A percentile compares a stretch with the other conserved stretches of the same genome.
Evolutionary conservation across 2,329 filamentous ascomycete genomes (phyloP).

Genomic region (Arthrinium puccinioides): DNA sequence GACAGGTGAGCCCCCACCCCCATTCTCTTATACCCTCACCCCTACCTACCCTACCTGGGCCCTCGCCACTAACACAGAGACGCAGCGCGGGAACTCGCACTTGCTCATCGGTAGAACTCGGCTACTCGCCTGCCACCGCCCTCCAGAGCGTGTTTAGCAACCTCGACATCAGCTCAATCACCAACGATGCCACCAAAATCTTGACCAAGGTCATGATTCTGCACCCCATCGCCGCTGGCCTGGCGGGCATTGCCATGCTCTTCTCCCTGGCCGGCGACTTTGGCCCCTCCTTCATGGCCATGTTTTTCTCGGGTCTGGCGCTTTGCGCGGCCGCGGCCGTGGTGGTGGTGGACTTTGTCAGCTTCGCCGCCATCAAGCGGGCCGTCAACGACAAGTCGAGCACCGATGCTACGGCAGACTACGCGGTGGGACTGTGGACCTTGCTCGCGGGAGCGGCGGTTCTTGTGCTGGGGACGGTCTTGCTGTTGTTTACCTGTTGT

Average conservation of each 20-base stretch:
- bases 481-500: neutral
- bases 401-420: conserved; percentile 6
- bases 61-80: too few relatives aligned
- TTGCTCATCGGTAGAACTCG: conserved; percentile 42
- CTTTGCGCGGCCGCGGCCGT: conserved; percentile 41
- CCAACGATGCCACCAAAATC: conserved; percentile 34
- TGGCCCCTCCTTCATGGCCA: conserved; percentile 43
- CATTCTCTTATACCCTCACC: conserved; percentile 13
- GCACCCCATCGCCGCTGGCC: conserved; percentile 50
- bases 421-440: neutral
- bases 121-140: conserved; percentile 46
- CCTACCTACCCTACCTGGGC: too few relatives aligned
- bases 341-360: conserved; percentile 49
- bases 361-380: conserved; percentile 45
- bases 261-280: conserved; percentile 44
- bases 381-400: conserved; percentile 39
- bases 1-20: conserved; percentile 6
- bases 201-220: conserved; percentile 55
- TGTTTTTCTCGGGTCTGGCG: conserved; percentile 39
- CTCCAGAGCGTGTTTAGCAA: conserved; percentile 28
- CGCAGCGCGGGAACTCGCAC: too few relatives aligned
- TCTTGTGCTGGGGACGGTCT: neutral
- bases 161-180: conserved; percentile 32
- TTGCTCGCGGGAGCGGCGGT: neutral
- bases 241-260: conserved; percentile 53